Conservation (phyloP, 2,329 filamentous ascomycete species). For the Xylariales sp. region DNA sequence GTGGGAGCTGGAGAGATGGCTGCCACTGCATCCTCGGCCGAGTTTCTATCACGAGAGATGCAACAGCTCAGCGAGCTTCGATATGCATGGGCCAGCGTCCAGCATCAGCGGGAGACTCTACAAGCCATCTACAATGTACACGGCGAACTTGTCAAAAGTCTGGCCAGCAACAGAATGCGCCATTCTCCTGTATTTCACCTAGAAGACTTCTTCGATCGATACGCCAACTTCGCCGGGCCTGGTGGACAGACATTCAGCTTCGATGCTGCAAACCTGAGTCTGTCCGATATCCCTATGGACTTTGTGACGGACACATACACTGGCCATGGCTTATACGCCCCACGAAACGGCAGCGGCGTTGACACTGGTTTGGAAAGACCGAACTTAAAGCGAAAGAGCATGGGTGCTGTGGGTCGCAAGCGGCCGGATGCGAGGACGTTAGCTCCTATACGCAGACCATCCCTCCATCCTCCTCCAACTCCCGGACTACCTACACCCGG, state of each 20-base stretch:
- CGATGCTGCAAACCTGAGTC: constrained; percentile 69
- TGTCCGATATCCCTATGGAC: constrained; percentile 63
- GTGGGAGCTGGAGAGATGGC: constrained; percentile 46
- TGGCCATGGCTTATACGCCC: constrained; percentile 43
- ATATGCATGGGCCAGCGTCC: constrained; percentile 71
- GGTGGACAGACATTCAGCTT: constrained; percentile 60
- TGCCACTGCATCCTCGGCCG: constrained; percentile 58
- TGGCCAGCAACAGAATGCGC: constrained; percentile 64
- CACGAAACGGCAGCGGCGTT: constrained; percentile 22
- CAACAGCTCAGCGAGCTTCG: constrained; percentile 72
- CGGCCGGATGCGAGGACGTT: constrained; percentile 34
- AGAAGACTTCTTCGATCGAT: constrained; percentile 84
- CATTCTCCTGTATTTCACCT: constrained; percentile 79
- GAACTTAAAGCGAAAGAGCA: constrained; percentile 45
- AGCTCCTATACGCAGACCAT: constrained; percentile 27
- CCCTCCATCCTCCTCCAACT: constrained; percentile 19
- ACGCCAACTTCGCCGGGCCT: constrained; percentile 51
- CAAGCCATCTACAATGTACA: constrained; percentile 77
- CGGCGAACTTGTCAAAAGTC: constrained; percentile 69
- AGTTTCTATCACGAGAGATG: constrained; percentile 75
- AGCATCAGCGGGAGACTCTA: constrained; percentile 75
- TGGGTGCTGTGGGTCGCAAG: constrained; percentile 28
- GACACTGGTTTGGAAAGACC: constrained; percentile 25
- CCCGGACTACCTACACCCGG: constrained; percentile 24
- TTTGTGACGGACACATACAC: constrained; percentile 52